These are phyloP conservation scores for Clausena lansium DNA, from an alignment of 345 rosid species.

Conservation along the genomic window DNA sequence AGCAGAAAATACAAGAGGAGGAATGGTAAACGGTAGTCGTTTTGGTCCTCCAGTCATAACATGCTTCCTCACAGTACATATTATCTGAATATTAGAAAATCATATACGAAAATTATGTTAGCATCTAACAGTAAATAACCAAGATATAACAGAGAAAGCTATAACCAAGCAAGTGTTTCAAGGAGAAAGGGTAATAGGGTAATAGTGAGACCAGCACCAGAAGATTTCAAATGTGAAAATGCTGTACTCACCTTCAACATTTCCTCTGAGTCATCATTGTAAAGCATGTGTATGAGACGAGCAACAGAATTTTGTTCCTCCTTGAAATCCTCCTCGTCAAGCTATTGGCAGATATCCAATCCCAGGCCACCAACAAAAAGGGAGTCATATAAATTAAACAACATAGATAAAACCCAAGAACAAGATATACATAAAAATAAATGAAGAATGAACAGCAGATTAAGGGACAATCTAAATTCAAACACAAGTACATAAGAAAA, in stretches of 20 bases:
- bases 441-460: not conserved
- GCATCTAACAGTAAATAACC: not conserved
- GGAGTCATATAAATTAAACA: conserved; percentile 3
- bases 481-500: conserved; percentile 1
- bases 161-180: not conserved
- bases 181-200: not conserved
- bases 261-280: conserved; percentile 75
- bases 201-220: not conserved
- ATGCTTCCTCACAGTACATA: conserved; percentile 68
- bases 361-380: not conserved
- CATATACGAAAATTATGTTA: not conserved
- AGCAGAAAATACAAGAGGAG: conserved; percentile 72
- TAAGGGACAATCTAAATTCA: conserved; percentile 1
- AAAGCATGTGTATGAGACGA: conserved; percentile 79
- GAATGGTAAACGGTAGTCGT: conserved; percentile 73
- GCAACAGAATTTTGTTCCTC: conserved; percentile 94
- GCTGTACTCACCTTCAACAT: conserved; percentile 63
- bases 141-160: not conserved
- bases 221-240: not conserved
- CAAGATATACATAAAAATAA: conserved; percentile 5
- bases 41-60: conserved; percentile 71
- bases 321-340: conserved; percentile 89
- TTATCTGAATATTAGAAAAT: conserved; percentile 51
- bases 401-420: not conserved
- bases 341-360: conserved; percentile 33